A percentile compares a stretch with the other conserved stretches of the same genome.
Conservation (phyloP, 2,329 filamentous ascomycete species). For the Ambrosiella xylebori region DNA sequence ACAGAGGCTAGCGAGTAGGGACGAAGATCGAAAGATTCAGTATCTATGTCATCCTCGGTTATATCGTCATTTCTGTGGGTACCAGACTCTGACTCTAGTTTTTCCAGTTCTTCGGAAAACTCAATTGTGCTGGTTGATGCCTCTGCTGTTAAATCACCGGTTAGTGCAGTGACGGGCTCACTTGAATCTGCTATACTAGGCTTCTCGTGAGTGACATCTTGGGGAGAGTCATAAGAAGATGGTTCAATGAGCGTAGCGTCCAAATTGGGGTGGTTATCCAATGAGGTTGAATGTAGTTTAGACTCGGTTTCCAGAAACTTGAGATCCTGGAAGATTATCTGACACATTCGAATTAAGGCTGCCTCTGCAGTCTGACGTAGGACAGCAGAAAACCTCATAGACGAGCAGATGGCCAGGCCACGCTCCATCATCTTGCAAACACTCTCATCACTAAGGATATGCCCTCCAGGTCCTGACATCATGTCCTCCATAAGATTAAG, state of each 20-base stretch:
- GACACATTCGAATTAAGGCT: slow-evolving; percentile 97
- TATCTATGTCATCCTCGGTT: slow-evolving; percentile 14
- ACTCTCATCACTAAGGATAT: slow-evolving; percentile 90
- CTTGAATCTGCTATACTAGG: neutral
- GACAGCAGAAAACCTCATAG: slow-evolving; percentile 77
- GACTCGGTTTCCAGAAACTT: slow-evolving; percentile 71
- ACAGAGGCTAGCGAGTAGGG: slow-evolving; percentile 93
- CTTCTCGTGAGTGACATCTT: neutral
- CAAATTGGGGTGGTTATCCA: slow-evolving; percentile 53
- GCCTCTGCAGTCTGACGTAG: slow-evolving; percentile 84
- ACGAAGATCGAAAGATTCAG: slow-evolving; percentile 44
- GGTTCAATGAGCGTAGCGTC: slow-evolving; percentile 65
- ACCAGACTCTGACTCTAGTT: neutral
- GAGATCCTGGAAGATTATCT: slow-evolving; percentile 88
- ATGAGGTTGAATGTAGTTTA: slow-evolving; percentile 44
- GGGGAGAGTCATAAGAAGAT: neutral
- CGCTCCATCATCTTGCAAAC: slow-evolving; percentile 99
- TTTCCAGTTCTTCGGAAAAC: neutral
- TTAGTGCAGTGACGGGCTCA: neutral
- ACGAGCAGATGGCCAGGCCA: slow-evolving; percentile 90
- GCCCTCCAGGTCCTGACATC: slow-evolving; percentile 82
- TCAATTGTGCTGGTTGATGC: neutral
- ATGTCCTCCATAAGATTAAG: slow-evolving; percentile 97
- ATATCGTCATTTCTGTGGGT: neutral
- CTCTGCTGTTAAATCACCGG: neutral